These are phyloP conservation scores for Trypanosoma vivax DNA, from an alignment of 208 protist genomes.

Conservation along the genomic window DNA sequence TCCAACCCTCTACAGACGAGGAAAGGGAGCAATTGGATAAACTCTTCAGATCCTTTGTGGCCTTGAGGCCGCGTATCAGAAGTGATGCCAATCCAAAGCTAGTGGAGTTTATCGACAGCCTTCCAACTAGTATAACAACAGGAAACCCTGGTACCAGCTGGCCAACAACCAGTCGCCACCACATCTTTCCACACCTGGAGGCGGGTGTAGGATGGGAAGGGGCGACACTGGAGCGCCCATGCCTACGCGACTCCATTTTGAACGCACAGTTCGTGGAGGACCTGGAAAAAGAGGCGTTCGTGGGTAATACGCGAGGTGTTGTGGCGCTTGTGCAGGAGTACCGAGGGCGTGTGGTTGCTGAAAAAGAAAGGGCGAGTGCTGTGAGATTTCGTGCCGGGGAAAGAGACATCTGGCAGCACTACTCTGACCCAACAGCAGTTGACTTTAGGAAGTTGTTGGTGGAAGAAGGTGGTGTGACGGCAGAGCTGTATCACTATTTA, in stretches of 20 bases:
- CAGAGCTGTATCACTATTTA: constrained; percentile 88
- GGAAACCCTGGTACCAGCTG: constrained; percentile 11
- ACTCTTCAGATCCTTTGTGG: constrained; percentile 35
- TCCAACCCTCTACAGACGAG: constrained; percentile 20
- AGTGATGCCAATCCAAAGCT: constrained; percentile 21
- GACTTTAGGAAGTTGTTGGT: constrained; percentile 51
- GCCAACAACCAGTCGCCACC: constrained; percentile 44
- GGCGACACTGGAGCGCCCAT: constrained; percentile 14
- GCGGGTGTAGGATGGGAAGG: constrained; percentile 2
- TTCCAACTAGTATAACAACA: constrained; percentile 17
- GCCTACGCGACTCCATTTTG: constrained; percentile 69
- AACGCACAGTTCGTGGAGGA: constrained; percentile 35
- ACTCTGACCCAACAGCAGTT: constrained; percentile 36
- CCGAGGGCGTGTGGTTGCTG: constrained; percentile 31
- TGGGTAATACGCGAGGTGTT: constrained; percentile 20
- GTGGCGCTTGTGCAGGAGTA: constrained; percentile 58
- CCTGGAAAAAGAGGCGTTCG: constrained; percentile 44
- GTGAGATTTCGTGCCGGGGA: constrained; percentile 15
- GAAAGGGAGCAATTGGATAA: constrained; percentile 25
- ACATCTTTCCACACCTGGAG: constrained; percentile 69
- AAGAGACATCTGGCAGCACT: constrained; percentile 52
- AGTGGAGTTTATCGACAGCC: constrained; percentile 31
- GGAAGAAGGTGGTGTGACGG: constrained; percentile 48
- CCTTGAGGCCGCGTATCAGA: constrained; percentile 24
- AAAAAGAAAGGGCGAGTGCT: constrained; percentile 24